Conservation (phyloP, 371 early-diverging fungal genomes). For the Dentiscutata heterogama region DNA sequence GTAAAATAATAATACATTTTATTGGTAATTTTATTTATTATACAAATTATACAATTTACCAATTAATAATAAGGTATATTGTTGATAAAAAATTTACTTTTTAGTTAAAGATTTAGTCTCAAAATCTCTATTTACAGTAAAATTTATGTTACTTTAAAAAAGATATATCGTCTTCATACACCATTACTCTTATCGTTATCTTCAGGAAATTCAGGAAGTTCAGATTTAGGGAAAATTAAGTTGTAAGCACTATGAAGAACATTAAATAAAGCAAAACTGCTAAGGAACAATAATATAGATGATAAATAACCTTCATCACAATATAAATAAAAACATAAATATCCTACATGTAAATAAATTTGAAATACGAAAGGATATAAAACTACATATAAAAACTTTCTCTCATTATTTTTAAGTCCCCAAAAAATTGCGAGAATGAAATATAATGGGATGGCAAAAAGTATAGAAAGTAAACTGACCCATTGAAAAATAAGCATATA, state of each 20-base stretch:
- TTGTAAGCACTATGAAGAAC: slow-evolving; percentile 12
- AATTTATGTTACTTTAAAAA: too few species aligned
- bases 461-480: slow-evolving; percentile 14
- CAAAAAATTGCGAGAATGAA: background rate
- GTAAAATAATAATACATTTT: too few species aligned
- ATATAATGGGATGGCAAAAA: slow-evolving; percentile 13
- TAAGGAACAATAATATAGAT: background rate
- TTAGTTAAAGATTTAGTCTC: too few species aligned
- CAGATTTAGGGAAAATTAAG: background rate
- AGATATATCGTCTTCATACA: too few species aligned
- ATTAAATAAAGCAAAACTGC: slow-evolving; percentile 29
- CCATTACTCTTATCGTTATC: background rate
- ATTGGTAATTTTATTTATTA: too few species aligned
- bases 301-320: slow-evolving; percentile 34
- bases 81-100: too few species aligned
- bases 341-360: slow-evolving; percentile 26
- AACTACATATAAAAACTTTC: slow-evolving; percentile 2
- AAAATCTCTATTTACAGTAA: too few species aligned
- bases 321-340: slow-evolving; percentile 31
- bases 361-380: slow-evolving; percentile 27
- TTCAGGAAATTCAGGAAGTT: background rate
- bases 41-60: too few species aligned
- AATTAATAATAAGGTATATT: too few species aligned
- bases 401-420: background rate
- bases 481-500: slow-evolving; percentile 25